A percentile compares a stretch with the other conserved stretches of the same genome.
Conservation (phyloP, 2,329 filamentous ascomycete species). For the Penicillium sp. region DNA sequence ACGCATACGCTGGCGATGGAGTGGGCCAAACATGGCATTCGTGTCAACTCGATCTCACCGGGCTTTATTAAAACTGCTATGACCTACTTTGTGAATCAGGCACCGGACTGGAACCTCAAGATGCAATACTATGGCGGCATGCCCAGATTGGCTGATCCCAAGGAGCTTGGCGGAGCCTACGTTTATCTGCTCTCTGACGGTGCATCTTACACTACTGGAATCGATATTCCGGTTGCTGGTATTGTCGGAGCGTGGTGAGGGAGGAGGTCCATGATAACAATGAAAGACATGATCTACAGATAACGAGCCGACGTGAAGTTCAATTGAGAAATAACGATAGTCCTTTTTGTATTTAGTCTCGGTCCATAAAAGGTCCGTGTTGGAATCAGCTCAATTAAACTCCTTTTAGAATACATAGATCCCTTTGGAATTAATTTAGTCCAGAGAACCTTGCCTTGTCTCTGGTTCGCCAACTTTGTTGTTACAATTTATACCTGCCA, state of each 20-base stretch:
- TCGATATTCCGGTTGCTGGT: conserved; percentile 42
- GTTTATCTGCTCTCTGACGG: conserved; percentile 56
- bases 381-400: neutral
- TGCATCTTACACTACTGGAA: conserved; percentile 39
- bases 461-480: neutral
- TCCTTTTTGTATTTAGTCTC: conserved; percentile 19
- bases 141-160: conserved; percentile 53
- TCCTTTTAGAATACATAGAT: neutral
- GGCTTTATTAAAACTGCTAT: conserved; percentile 47
- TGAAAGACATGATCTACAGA: neutral
- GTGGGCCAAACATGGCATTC: conserved; percentile 46
- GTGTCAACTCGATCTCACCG: conserved; percentile 48
- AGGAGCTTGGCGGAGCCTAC: conserved; percentile 58
- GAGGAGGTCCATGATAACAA: neutral
- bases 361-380: neutral
- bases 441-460: neutral
- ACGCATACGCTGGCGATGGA: conserved; percentile 47
- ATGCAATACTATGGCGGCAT: conserved; percentile 61
- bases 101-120: conserved; percentile 57
- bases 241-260: conserved; percentile 19
- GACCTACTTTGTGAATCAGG: conserved; percentile 54
- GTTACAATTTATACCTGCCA: conserved; percentile 24
- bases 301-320: neutral
- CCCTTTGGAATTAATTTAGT: neutral
- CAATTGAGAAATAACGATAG: neutral